Evolutionary conservation across 2,329 filamentous ascomycete genomes (phyloP).

Genomic region (Colletotrichum somersetense): DNA sequence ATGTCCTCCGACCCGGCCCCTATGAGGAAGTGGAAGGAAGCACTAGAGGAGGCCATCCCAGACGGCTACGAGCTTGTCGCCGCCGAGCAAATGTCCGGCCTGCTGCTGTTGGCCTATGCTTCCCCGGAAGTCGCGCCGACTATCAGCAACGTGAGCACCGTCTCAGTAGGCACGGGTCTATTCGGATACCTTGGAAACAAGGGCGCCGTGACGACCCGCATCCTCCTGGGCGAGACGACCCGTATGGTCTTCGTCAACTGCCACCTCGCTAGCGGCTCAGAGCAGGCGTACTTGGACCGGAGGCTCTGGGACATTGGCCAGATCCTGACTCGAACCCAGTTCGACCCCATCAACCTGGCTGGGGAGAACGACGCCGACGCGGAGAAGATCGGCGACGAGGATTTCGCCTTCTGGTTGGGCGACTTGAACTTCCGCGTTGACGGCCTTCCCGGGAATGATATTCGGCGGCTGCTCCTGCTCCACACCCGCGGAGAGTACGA

Average conservation of each 20-base stretch:
- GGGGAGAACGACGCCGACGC: constrained; percentile 75
- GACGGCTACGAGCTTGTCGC: constrained; percentile 81
- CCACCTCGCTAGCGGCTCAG: constrained; percentile 89
- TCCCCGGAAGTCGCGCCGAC: constrained; percentile 80
- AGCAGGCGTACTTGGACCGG: constrained; percentile 81
- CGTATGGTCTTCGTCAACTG: constrained; percentile 90
- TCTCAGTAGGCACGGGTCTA: constrained; percentile 87
- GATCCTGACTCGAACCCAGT: constrained; percentile 80
- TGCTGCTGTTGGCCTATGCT: constrained; percentile 88
- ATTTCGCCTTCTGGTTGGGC: constrained; percentile 96
- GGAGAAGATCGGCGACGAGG: constrained; percentile 85
- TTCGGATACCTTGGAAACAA: constrained; percentile 98
- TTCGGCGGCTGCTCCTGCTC: constrained; percentile 83
- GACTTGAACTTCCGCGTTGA: constrained; percentile 96
- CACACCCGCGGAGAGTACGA: constrained; percentile 86
- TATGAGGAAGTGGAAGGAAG: constrained; percentile 83
- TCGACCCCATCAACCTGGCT: constrained; percentile 77
- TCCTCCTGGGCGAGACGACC: constrained; percentile 91
- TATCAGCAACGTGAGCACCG: constrained; percentile 85
- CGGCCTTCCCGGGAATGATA: constrained; percentile 89
- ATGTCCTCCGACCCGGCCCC: constrained; percentile 79
- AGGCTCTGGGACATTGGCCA: constrained; percentile 92
- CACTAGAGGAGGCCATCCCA: constrained; percentile 80
- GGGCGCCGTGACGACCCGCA: constrained; percentile 83
- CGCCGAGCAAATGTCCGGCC: constrained; percentile 86